Evolutionary conservation across 140 eudicot genomes (phyloP).

Genomic region (Senecio squalidus): DNA sequence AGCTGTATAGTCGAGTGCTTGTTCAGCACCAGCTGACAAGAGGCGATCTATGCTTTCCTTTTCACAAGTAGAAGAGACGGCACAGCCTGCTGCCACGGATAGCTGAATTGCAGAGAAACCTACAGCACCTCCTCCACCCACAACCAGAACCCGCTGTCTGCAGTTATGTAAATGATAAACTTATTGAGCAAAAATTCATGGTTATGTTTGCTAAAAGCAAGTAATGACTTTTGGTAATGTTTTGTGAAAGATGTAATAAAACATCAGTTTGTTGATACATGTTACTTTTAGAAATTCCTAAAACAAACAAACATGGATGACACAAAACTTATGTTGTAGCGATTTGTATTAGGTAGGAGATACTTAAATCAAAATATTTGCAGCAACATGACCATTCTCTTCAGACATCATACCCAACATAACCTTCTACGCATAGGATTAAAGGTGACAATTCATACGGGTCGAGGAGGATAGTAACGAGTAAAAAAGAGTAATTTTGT

Average conservation of each 20-base stretch:
- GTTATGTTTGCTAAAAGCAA: neutral
- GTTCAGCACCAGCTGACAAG: conserved; percentile 87
- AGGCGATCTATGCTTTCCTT: conserved; percentile 74
- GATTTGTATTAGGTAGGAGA: neutral
- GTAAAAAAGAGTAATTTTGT: no score
- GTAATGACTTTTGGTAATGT: neutral
- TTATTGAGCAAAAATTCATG: neutral
- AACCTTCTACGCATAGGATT: no score
- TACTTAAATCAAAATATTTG: neutral
- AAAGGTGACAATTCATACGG: no score
- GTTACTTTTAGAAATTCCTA: neutral
- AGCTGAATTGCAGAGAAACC: conserved; percentile 92
- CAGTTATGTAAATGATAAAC: neutral
- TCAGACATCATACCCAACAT: neutral
- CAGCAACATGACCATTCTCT: conserved; percentile 9
- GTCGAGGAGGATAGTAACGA: no score
- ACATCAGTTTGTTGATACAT: neutral
- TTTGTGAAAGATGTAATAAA: neutral
- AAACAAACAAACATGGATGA: neutral
- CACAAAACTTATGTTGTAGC: neutral
- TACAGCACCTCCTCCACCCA: conserved; percentile 99
- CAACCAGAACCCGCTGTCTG: conserved; percentile 86
- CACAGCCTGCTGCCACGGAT: conserved; percentile 82
- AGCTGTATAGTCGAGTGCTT: conserved; percentile 74
- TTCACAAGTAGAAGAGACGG: conserved; percentile 81